phyloP scores from a whole-genome alignment of 2,329 filamentous ascomycete genomes.

The Fusarium sp. region DNA sequence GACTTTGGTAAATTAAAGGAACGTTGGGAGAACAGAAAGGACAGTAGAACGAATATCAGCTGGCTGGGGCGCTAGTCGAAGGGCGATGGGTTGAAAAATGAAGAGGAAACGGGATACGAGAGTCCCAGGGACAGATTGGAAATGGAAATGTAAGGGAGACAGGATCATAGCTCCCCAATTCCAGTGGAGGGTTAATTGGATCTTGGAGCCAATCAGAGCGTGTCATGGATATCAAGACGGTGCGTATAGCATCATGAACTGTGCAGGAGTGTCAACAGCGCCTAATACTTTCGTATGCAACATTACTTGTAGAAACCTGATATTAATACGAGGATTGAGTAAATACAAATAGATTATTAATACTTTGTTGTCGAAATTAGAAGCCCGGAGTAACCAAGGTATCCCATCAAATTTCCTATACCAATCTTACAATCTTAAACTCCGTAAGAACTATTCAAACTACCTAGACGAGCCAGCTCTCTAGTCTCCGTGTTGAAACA shows the following conservation, averaged over 20 bases:
- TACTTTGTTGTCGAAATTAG: not conserved
- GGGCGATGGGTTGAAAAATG: conserved; percentile 19
- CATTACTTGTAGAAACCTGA: too few relatives aligned
- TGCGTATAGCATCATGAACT: conserved; percentile 19
- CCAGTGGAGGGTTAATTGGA: conserved; percentile 24
- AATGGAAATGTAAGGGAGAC: conserved; percentile 40
- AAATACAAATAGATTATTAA: not conserved
- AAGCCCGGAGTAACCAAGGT: not conserved
- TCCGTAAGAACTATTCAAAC: not conserved
- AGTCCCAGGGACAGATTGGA: conserved; percentile 22
- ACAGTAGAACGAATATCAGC: conserved; percentile 28
- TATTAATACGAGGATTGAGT: not conserved
- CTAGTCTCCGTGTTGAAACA: not conserved
- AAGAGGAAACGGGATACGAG: conserved; percentile 32
- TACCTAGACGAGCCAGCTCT: conserved; percentile 27
- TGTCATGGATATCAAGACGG: conserved; percentile 5
- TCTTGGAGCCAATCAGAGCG: conserved; percentile 26
- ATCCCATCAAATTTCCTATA: not conserved
- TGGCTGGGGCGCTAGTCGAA: conserved; percentile 23
- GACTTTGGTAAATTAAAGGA: conserved; percentile 19
- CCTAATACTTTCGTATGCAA: too few relatives aligned
- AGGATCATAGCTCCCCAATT: conserved; percentile 35
- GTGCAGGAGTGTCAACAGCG: conserved; percentile 5
- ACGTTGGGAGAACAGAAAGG: conserved; percentile 2
- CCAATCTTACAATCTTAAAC: not conserved